Conservation (phyloP, 495 filamentous ascomycete genomes). For the Aspergillus heteromorphus region DNA sequence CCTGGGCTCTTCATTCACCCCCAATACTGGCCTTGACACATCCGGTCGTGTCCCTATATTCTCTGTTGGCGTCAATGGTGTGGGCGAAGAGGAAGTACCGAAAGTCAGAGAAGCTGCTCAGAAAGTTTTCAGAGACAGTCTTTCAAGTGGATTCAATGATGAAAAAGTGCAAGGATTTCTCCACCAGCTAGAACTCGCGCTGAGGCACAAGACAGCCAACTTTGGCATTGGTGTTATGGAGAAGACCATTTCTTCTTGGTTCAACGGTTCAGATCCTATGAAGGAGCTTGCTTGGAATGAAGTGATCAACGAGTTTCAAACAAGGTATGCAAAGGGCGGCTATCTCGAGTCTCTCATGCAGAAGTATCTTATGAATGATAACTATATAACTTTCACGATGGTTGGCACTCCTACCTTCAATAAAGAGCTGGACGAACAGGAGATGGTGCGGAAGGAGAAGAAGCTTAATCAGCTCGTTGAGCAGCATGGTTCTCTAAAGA, state of each 20-base stretch:
- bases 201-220: slow-evolving; percentile 92
- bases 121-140: slow-evolving; percentile 58
- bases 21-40: slow-evolving; percentile 85
- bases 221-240: slow-evolving; percentile 92
- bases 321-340: slow-evolving; percentile 57
- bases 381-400: slow-evolving; percentile 91
- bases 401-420: slow-evolving; percentile 70
- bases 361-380: slow-evolving; percentile 84
- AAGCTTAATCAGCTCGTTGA: slow-evolving; percentile 67
- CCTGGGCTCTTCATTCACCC: slow-evolving; percentile 85
- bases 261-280: slow-evolving; percentile 90
- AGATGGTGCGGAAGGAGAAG: slow-evolving; percentile 58
- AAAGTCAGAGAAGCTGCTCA: slow-evolving; percentile 69
- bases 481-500: slow-evolving; percentile 61
- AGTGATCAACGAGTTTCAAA: slow-evolving; percentile 74
- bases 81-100: slow-evolving; percentile 69
- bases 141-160: slow-evolving; percentile 72
- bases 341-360: slow-evolving; percentile 84
- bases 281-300: slow-evolving; percentile 86
- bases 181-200: slow-evolving; percentile 81
- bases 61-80: slow-evolving; percentile 83
- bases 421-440: slow-evolving; percentile 69
- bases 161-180: slow-evolving; percentile 89
- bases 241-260: slow-evolving; percentile 83
- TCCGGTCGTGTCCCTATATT: slow-evolving; percentile 74